A percentile compares a stretch with the other conserved stretches of the same genome.
These are phyloP conservation scores for Xylaria castorea DNA, from an alignment of 495 filamentous ascomycete genomes.

Conservation along the genomic window DNA sequence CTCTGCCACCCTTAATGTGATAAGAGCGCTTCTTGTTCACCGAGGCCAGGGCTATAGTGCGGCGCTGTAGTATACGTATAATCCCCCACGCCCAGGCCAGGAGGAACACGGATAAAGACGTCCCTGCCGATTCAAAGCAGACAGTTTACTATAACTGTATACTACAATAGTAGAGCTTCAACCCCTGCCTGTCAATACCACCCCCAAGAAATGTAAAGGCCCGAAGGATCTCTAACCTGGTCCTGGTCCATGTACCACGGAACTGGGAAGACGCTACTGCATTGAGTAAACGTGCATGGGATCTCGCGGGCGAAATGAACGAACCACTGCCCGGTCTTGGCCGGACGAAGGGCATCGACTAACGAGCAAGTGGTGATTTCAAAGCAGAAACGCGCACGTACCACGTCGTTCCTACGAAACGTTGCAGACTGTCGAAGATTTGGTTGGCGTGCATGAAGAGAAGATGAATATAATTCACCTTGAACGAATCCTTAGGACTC, in stretches of 20 bases:
- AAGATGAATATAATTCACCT: not conserved
- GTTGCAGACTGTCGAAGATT: not conserved
- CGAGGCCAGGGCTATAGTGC: not conserved
- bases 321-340: not conserved
- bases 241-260: slow-evolving; percentile 18
- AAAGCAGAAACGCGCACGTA: slow-evolving; percentile 1
- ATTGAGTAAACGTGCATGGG: slow-evolving; percentile 12
- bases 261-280: slow-evolving; percentile 20
- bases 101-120: not conserved
- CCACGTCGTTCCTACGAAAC: not conserved
- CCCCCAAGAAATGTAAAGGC: not conserved
- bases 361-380: not conserved
- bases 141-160: not conserved
- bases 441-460: not conserved
- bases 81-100: slow-evolving; percentile 12
- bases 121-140: not conserved
- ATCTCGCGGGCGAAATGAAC: not conserved
- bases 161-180: not conserved
- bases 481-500: not conserved
- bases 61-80: not conserved
- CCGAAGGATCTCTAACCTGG: slow-evolving; percentile 19
- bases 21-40: not conserved
- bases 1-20: slow-evolving; percentile 13
- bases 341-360: not conserved
- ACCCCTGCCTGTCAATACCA: not conserved